Evolutionary conservation across 495 filamentous ascomycete species (phyloP), one percentile per base, ranked within the genome.

Genomic region (Penicillium canescens): DNA sequence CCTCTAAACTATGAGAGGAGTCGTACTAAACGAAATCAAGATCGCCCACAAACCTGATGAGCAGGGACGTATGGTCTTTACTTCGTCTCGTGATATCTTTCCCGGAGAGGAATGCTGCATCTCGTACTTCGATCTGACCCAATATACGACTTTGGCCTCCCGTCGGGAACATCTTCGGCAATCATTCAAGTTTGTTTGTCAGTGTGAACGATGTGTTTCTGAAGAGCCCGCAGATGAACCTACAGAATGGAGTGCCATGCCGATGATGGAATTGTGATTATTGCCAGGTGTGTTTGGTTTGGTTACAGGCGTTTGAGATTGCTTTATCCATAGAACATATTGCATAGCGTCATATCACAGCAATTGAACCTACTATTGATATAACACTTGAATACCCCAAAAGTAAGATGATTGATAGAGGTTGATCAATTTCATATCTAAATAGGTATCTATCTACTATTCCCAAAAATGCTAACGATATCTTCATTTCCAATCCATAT

Each of bases 51-150:
- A 72, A 47, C 66, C 72, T 1, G 69, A 75, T 33, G 51, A 63
- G 6, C 42, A 62, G 21, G 67, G 67, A 13, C 66, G 62, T 0
- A 75, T 75, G 72, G 64, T 73, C 4, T 75, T 73, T 21, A 68
- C 67, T 2, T 65, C 72, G 0, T 59, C 61, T 18, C 55, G 59
- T 9, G 67, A 75, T 24, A 75, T 75, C 33, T 39, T 60, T 1
- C 44, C 64, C 0, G 72, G 66, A 3, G 67, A 75, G 42, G 72
- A 75, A 52, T 75, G 72, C 46, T 75, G 72, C 23, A 75, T 75
- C 13, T 66, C 72, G 0, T 75, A 75, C 40, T 75, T 73, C 36
- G 72, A 75, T 42, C 34, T 75, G 39, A 64, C 63, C 5, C 46
- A 61, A 44, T 40, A 56, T 36, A 58, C 52, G 1, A 58, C 63